These are phyloP conservation scores for Fraxinus paxiana DNA, from an alignment of 305 asterid species.

Conservation along the genomic window DNA sequence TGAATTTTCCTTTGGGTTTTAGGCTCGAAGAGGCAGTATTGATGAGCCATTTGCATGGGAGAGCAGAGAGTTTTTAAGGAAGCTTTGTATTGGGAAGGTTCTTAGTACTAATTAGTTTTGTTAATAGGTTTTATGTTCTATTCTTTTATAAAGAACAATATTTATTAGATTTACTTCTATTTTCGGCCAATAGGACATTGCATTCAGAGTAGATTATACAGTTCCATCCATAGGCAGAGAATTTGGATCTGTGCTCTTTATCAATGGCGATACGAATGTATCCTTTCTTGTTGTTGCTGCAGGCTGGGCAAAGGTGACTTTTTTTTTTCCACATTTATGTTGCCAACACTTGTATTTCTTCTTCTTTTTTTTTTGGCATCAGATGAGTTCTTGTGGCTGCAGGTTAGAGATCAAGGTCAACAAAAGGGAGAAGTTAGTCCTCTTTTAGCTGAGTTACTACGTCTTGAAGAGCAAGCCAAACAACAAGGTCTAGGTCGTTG, in stretches of 20 bases:
- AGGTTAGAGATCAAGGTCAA: slow-evolving; percentile 96
- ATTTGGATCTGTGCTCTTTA: slow-evolving; percentile 76
- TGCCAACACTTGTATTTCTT: slow-evolving; percentile 8
- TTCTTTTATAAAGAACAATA: not conserved
- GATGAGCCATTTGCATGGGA: slow-evolving; percentile 99
- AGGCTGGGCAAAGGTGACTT: slow-evolving; percentile 99
- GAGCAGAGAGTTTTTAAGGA: slow-evolving; percentile 86
- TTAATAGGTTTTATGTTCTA: not conserved
- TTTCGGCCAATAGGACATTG: slow-evolving; percentile 59
- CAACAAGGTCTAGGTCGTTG: slow-evolving; percentile 94
- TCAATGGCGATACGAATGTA: slow-evolving; percentile 57
- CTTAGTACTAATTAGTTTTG: slow-evolving; percentile 13
- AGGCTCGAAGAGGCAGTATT: slow-evolving; percentile 86
- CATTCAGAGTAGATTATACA: slow-evolving; percentile 84
- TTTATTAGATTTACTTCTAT: not conserved
- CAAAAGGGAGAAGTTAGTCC: slow-evolving; percentile 95
- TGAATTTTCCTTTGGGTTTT: slow-evolving; percentile 16
- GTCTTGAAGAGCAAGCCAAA: slow-evolving; percentile 83
- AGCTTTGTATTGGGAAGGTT: slow-evolving; percentile 93
- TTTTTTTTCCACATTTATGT: slow-evolving; percentile 5
- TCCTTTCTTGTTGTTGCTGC: slow-evolving; percentile 72
- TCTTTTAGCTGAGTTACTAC: slow-evolving; percentile 59
- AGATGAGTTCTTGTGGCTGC: slow-evolving; percentile 21
- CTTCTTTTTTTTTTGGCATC: not conserved
- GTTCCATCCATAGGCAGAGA: slow-evolving; percentile 81